These are phyloP conservation scores for Aleurites moluccanus DNA, from an alignment of 441 rosid species.

Conservation along the genomic window DNA sequence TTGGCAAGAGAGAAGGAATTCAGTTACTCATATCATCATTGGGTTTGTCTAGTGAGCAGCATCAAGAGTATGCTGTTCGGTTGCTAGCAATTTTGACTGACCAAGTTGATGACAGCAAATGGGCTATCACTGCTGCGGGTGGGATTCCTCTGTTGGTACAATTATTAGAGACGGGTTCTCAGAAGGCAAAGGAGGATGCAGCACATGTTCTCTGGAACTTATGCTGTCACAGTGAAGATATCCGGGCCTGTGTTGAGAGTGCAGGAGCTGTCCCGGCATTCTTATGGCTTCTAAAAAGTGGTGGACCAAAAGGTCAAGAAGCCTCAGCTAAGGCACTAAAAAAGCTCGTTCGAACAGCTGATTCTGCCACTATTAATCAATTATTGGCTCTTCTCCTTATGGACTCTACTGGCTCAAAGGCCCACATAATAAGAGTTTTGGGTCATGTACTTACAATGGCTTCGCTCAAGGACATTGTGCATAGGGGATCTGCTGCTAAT, in stretches of 20 bases:
- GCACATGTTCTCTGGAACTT: constrained; percentile 72
- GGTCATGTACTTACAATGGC: constrained; percentile 84
- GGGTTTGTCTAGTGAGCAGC: constrained; percentile 84
- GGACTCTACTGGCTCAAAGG: constrained; percentile 67
- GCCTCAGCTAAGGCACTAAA: constrained; percentile 62
- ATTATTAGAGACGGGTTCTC: constrained; percentile 72
- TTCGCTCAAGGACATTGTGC: constrained; percentile 57
- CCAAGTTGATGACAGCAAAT: constrained; percentile 87
- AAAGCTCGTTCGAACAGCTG: constrained; percentile 63
- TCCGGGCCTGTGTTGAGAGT: constrained; percentile 81
- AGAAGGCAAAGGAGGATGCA: constrained; percentile 84
- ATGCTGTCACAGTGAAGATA: constrained; percentile 84
- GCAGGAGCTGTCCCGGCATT: constrained; percentile 84
- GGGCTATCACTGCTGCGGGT: constrained; percentile 96
- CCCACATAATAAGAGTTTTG: constrained; percentile 63
- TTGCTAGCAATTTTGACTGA: constrained; percentile 75
- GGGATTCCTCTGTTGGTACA: constrained; percentile 94
- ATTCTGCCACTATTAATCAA: constrained; percentile 78
- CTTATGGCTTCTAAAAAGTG: constrained; percentile 65
- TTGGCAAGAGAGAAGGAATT: constrained; percentile 79
- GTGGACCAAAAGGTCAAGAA: constrained; percentile 75
- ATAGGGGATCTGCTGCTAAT: constrained; percentile 81
- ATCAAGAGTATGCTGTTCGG: constrained; percentile 72
- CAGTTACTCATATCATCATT: constrained; percentile 72
- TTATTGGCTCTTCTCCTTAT: constrained; percentile 70